phyloP scores from a whole-genome alignment of 768 basidiomycete species.

The Phanerochaete carnosa region DNA sequence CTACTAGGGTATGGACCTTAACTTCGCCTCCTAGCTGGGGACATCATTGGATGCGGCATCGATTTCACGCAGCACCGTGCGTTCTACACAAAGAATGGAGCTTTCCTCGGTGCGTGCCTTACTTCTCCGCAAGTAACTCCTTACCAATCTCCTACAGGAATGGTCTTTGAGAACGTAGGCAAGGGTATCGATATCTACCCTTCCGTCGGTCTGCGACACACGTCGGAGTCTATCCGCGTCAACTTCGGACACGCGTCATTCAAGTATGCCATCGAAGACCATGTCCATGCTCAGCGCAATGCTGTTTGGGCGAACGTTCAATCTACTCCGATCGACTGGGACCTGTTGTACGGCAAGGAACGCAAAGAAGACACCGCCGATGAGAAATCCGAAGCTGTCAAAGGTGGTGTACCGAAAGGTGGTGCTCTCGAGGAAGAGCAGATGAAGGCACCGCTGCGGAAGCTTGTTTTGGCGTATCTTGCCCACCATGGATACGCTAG shows the following conservation, averaged over 20 bases:
- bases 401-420: background rate
- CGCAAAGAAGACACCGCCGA: conserved; percentile 10
- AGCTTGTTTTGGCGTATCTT: conserved; percentile 77
- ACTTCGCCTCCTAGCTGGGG: conserved; percentile 55
- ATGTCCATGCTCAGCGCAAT: conserved; percentile 71
- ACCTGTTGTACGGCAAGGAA: conserved; percentile 23
- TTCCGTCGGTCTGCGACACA: conserved; percentile 83
- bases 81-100: conserved; percentile 91
- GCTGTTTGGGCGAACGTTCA: conserved; percentile 67
- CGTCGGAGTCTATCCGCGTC: conserved; percentile 71
- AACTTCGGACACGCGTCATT: conserved; percentile 90
- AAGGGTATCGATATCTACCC: conserved; percentile 72
- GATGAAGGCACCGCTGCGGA: conserved; percentile 59
- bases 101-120: conserved; percentile 37
- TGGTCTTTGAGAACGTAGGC: conserved; percentile 71
- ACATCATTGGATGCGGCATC: conserved; percentile 89
- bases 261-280: conserved; percentile 85
- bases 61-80: conserved; percentile 79
- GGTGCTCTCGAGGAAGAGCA: conserved; percentile 34
- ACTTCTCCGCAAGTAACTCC: conserved; percentile 1
- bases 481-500: conserved; percentile 81
- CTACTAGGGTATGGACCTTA: background rate
- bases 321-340: conserved; percentile 49
- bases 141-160: conserved; percentile 37
- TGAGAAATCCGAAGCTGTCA: conserved; percentile 5